Evolutionary conservation across 306 rosid species (phyloP).

Genomic region (Medicago truncatula): DNA sequence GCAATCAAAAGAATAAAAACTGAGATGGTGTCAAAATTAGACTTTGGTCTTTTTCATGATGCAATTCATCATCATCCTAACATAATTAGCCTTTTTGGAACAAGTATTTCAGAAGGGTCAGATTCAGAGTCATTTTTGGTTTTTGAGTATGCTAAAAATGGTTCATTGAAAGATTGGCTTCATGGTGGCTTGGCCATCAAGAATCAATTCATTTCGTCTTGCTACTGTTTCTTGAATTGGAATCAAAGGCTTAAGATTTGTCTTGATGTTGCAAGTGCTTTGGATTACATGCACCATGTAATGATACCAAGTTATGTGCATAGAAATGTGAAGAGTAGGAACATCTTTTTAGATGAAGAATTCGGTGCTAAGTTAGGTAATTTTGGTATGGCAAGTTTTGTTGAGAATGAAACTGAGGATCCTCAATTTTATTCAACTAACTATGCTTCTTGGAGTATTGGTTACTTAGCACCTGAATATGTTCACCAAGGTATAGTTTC

Average conservation of each 20-base stretch:
- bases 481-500: slow-evolving; percentile 71
- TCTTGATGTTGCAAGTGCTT: slow-evolving; percentile 75
- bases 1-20: slow-evolving; percentile 63
- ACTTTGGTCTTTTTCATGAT: slow-evolving; percentile 60
- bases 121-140: slow-evolving; percentile 61
- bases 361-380: slow-evolving; percentile 82
- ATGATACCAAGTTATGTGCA: slow-evolving; percentile 79
- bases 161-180: slow-evolving; percentile 92
- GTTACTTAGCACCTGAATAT: slow-evolving; percentile 79
- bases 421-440: slow-evolving; percentile 56
- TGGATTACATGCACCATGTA: slow-evolving; percentile 80
- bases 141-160: slow-evolving; percentile 82
- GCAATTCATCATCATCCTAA: slow-evolving; percentile 75
- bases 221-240: slow-evolving; percentile 93
- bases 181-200: slow-evolving; percentile 93
- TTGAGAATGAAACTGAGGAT: slow-evolving; percentile 53
- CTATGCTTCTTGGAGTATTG: slow-evolving; percentile 61
- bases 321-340: slow-evolving; percentile 75
- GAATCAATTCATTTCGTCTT: slow-evolving; percentile 90
- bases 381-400: slow-evolving; percentile 76
- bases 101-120: slow-evolving; percentile 54
- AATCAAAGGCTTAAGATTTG: slow-evolving; percentile 80
- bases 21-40: slow-evolving; percentile 55
- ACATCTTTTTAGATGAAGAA: slow-evolving; percentile 87
- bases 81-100: slow-evolving; percentile 73